These are phyloP conservation scores for Choiromyces venosus DNA, from an alignment of 495 filamentous ascomycete genomes.

Conservation along the genomic window DNA sequence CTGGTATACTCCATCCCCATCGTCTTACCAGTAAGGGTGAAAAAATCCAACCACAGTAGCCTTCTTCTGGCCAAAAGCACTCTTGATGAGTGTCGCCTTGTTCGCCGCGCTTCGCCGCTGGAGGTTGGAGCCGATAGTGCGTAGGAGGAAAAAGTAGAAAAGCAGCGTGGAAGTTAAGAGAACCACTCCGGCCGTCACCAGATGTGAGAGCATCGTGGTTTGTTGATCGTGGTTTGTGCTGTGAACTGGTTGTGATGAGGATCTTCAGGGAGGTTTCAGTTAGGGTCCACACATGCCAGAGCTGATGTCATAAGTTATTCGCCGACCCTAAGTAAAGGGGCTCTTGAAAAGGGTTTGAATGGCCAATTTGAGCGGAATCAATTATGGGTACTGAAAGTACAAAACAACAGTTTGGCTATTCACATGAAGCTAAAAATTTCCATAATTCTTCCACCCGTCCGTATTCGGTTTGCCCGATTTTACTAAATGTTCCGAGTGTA, in stretches of 20 bases:
- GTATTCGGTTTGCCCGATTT: background rate
- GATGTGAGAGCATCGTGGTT: background rate
- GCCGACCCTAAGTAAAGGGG: background rate
- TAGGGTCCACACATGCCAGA: background rate
- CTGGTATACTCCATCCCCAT: background rate
- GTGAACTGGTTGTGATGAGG: background rate
- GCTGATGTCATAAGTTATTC: background rate
- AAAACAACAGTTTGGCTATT: background rate
- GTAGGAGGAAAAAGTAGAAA: constrained; percentile 35
- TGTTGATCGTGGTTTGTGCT: background rate
- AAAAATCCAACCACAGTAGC: constrained; percentile 76
- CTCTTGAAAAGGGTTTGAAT: background rate
- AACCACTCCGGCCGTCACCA: constrained; percentile 6
- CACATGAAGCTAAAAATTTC: background rate
- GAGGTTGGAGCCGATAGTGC: constrained; percentile 32
- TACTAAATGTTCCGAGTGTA: background rate
- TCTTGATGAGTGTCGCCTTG: constrained; percentile 9
- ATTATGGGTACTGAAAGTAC: background rate
- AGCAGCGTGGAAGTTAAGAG: constrained; percentile 13
- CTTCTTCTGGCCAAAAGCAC: constrained; percentile 1
- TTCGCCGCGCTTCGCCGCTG: constrained; percentile 31
- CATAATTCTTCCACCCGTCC: background rate
- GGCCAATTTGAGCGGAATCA: background rate
- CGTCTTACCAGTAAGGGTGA: constrained; percentile 83
- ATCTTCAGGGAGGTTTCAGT: background rate